Evolutionary conservation across 2,329 filamentous ascomycete species (phyloP).

Genomic region (Penicillium sp.): DNA sequence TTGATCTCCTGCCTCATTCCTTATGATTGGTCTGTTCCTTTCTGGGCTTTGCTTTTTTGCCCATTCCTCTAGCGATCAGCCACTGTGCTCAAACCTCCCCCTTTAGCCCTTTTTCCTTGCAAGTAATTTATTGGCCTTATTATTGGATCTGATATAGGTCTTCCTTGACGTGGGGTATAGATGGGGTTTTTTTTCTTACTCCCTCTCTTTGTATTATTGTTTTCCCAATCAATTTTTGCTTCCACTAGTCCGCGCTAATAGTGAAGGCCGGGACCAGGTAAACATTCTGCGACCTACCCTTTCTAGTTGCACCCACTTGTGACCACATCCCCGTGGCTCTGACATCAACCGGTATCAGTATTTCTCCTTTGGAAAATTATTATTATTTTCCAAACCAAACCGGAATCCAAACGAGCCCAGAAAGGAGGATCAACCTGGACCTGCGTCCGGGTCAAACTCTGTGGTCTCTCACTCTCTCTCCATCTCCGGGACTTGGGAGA

Average conservation of each 20-base stretch:
- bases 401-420: slow-evolving; percentile 35
- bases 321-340: slow-evolving; percentile 30
- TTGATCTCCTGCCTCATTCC: slow-evolving; percentile 12
- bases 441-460: slow-evolving; percentile 43
- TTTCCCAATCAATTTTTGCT: slow-evolving; percentile 5
- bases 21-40: slow-evolving; percentile 2
- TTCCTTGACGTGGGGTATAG: slow-evolving; percentile 3
- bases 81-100: slow-evolving; percentile 31
- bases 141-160: slow-evolving; percentile 41
- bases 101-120: slow-evolving; percentile 23
- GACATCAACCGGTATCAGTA: slow-evolving; percentile 38
- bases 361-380: slow-evolving; percentile 16
- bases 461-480: slow-evolving; percentile 27
- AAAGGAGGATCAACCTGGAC: slow-evolving; percentile 44
- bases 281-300: slow-evolving; percentile 29
- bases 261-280: slow-evolving; percentile 18
- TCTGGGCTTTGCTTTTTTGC: slow-evolving; percentile 10
- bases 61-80: slow-evolving; percentile 36
- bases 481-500: slow-evolving; percentile 33
- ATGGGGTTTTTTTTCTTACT: neutral
- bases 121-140: slow-evolving; percentile 24
- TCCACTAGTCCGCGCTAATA: slow-evolving; percentile 12
- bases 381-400: slow-evolving; percentile 27
- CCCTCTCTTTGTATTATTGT: neutral
- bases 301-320: slow-evolving; percentile 36